These are phyloP conservation scores for Gymnopilus junonius DNA, from an alignment of 768 basidiomycete species.

Conservation along the genomic window DNA sequence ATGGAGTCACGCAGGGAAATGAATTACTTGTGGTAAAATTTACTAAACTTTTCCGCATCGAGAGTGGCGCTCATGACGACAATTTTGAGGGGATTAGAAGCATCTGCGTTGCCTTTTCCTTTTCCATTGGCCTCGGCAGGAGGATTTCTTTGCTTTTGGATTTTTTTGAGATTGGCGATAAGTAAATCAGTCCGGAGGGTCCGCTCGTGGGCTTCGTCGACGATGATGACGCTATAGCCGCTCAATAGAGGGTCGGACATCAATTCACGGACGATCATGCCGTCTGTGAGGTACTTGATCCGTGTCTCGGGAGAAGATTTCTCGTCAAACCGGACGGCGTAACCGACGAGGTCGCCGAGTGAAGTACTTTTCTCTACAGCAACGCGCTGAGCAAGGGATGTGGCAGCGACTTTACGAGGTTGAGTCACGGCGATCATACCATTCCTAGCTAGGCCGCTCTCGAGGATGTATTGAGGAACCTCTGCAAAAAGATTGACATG, in stretches of 20 bases:
- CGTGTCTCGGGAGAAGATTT: slow-evolving; percentile 68
- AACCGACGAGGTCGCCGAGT: slow-evolving; percentile 85
- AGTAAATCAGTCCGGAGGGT: slow-evolving; percentile 93
- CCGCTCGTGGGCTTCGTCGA: slow-evolving; percentile 98
- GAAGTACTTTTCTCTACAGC: slow-evolving; percentile 77
- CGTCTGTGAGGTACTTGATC: slow-evolving; percentile 97
- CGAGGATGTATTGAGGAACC: slow-evolving; percentile 94
- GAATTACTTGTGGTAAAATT: slow-evolving; percentile 82
- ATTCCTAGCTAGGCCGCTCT: slow-evolving; percentile 70
- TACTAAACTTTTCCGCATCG: slow-evolving; percentile 93
- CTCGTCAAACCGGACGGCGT: slow-evolving; percentile 97
- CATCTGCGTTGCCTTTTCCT: slow-evolving; percentile 46
- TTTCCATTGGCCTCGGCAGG: slow-evolving; percentile 44
- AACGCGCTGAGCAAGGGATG: slow-evolving; percentile 90
- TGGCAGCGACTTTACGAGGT: slow-evolving; percentile 94
- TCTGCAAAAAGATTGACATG: slow-evolving; percentile 52
- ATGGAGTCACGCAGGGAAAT: background rate
- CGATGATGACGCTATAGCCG: slow-evolving; percentile 84
- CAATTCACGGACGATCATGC: slow-evolving; percentile 95
- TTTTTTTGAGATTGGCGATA: slow-evolving; percentile 87
- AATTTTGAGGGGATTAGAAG: slow-evolving; percentile 78
- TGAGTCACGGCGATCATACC: slow-evolving; percentile 93
- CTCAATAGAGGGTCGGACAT: slow-evolving; percentile 77
- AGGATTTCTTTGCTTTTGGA: slow-evolving; percentile 68
- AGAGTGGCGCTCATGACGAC: slow-evolving; percentile 98